Conservation (phyloP, 2,329 filamentous ascomycete genomes). For the Thelonectria olida region DNA sequence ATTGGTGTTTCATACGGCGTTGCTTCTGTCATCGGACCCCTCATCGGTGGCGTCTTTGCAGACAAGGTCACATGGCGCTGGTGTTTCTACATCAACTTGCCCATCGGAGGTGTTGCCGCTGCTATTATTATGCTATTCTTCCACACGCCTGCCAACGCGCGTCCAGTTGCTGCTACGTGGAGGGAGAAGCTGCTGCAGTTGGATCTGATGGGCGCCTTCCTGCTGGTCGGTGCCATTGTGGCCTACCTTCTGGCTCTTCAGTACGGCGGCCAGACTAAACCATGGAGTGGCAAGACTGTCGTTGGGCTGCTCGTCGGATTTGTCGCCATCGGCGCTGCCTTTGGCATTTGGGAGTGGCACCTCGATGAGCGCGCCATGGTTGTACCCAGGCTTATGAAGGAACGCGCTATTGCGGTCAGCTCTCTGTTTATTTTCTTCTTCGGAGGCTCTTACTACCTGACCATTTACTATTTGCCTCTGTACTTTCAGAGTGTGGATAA, state of each 20-base stretch:
- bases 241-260: slow-evolving; percentile 57
- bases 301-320: slow-evolving; percentile 55
- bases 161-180: slow-evolving; percentile 47
- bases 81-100: slow-evolving; percentile 53
- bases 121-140: slow-evolving; percentile 53
- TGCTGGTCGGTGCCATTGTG: slow-evolving; percentile 56
- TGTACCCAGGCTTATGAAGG: slow-evolving; percentile 47
- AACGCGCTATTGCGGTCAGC: slow-evolving; percentile 51
- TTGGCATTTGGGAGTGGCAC: slow-evolving; percentile 49
- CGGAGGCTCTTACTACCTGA: slow-evolving; percentile 53
- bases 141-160: slow-evolving; percentile 50
- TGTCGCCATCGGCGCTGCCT: slow-evolving; percentile 44
- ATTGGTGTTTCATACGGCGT: slow-evolving; percentile 48
- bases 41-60: slow-evolving; percentile 50
- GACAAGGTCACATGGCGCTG: slow-evolving; percentile 49
- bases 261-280: slow-evolving; percentile 55
- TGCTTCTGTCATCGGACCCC: slow-evolving; percentile 48
- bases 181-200: slow-evolving; percentile 59
- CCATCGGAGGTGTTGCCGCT: slow-evolving; percentile 47
- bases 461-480: slow-evolving; percentile 59
- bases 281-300: slow-evolving; percentile 52
- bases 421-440: slow-evolving; percentile 53
- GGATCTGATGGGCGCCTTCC: slow-evolving; percentile 54
- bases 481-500: slow-evolving; percentile 56
- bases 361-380: slow-evolving; percentile 58